These are phyloP conservation scores for Claviceps cyperi DNA, from an alignment of 2,329 filamentous ascomycete species.

Conservation along the genomic window DNA sequence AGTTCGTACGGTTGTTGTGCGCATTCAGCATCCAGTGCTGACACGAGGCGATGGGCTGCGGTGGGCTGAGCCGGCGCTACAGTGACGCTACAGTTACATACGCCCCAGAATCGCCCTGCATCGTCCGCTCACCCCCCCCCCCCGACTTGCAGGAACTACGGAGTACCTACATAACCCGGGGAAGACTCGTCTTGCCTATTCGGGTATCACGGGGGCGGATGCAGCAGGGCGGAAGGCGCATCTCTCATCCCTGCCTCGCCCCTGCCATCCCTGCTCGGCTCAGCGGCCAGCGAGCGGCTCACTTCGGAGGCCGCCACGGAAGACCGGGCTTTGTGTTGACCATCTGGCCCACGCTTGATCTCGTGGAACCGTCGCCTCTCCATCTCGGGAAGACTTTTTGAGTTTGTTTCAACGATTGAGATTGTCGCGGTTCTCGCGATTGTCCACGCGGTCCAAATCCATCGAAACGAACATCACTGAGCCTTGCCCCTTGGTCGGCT, in stretches of 20 bases:
- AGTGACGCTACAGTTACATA: background rate
- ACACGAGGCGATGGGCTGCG: background rate
- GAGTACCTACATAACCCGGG: slow-evolving; percentile 6
- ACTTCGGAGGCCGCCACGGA: background rate
- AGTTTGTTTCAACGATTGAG: too few relatives aligned
- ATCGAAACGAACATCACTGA: too few relatives aligned
- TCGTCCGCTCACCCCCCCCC: too few relatives aligned
- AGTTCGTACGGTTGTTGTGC: too few relatives aligned
- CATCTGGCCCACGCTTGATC: background rate
- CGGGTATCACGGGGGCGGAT: slow-evolving; percentile 4
- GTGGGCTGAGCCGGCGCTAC: background rate
- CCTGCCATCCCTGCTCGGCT: background rate
- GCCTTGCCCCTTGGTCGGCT: too few relatives aligned
- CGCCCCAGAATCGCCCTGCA: too few relatives aligned
- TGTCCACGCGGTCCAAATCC: too few relatives aligned
- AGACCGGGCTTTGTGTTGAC: too few relatives aligned
- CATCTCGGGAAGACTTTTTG: background rate
- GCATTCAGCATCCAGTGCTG: too few relatives aligned
- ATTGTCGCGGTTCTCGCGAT: too few relatives aligned
- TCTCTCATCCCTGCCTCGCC: background rate
- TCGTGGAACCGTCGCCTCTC: background rate
- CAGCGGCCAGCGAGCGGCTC: background rate
- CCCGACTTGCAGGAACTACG: slow-evolving; percentile 1
- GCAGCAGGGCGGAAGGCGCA: background rate
- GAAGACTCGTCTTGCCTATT: slow-evolving; percentile 7